Conservation (phyloP, 768 basidiomycete species). For the Zangia roseola region DNA sequence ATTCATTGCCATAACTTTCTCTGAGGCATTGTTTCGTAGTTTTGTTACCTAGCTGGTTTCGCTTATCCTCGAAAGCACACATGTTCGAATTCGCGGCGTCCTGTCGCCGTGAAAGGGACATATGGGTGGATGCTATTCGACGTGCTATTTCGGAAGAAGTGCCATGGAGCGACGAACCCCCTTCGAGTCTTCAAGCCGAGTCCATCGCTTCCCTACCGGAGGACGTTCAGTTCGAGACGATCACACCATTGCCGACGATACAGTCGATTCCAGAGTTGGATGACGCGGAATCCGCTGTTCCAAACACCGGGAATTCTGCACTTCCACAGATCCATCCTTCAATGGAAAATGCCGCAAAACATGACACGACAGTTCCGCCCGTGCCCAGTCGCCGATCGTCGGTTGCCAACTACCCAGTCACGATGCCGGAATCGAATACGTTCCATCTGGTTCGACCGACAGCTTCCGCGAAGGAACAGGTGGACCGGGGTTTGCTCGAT, state of each 20-base stretch:
- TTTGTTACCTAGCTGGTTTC: slow-evolving; percentile 78
- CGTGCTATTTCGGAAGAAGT: slow-evolving; percentile 44
- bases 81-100: slow-evolving; percentile 85
- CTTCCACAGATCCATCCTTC: slow-evolving; percentile 22
- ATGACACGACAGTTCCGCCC: slow-evolving; percentile 11
- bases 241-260: slow-evolving; percentile 49
- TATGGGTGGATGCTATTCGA: slow-evolving; percentile 78
- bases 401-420: slow-evolving; percentile 54
- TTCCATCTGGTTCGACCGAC: slow-evolving; percentile 70
- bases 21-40: slow-evolving; percentile 42
- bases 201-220: slow-evolving; percentile 35
- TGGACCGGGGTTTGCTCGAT: slow-evolving; percentile 78
- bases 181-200: slow-evolving; percentile 57
- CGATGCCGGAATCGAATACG: slow-evolving; percentile 45
- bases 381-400: slow-evolving; percentile 57
- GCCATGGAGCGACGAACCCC: slow-evolving; percentile 59
- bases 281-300: slow-evolving; percentile 10
- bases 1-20: background rate
- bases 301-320: slow-evolving; percentile 3
- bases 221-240: slow-evolving; percentile 40
- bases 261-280: slow-evolving; percentile 55
- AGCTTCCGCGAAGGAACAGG: slow-evolving; percentile 58
- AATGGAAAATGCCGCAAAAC: slow-evolving; percentile 17
- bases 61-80: slow-evolving; percentile 65
- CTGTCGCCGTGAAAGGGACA: slow-evolving; percentile 77